phyloP scores from a whole-genome alignment of 148 eudicot species.

The Fallopia convolvulus region DNA sequence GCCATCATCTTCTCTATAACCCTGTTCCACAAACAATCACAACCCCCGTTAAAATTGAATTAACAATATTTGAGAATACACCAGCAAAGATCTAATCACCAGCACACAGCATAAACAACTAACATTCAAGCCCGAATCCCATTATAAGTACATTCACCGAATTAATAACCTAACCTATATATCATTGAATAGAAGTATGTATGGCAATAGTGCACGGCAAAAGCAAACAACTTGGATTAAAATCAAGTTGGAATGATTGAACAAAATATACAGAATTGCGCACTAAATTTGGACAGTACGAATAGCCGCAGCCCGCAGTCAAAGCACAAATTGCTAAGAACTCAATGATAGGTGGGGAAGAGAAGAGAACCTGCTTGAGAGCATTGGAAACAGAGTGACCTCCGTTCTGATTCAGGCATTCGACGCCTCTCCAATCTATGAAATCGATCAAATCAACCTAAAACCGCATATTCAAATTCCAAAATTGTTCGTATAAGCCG shows the following conservation, averaged over 20 bases:
- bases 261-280: not conserved
- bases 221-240: not conserved
- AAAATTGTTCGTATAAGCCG: not conserved
- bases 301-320: not conserved
- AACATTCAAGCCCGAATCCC: not conserved
- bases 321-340: conserved; percentile 7
- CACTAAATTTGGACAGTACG: not conserved
- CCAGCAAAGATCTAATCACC: not conserved
- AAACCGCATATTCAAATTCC: not conserved
- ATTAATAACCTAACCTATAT: not conserved
- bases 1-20: conserved; percentile 95
- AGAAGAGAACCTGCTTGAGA: conserved; percentile 64
- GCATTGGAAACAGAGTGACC: conserved; percentile 54
- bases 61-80: not conserved
- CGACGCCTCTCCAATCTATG: conserved; percentile 85
- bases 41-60: not conserved
- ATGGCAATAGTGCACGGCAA: not conserved
- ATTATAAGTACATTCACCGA: not conserved
- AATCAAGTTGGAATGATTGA: not conserved
- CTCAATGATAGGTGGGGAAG: not conserved
- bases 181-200: not conserved
- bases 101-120: not conserved
- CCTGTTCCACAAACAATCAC: conserved; percentile 37
- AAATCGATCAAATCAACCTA: conserved; percentile 86
- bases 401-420: conserved; percentile 79